Base-by-base conservation (phyloP, 306 rosid genomes). In the Trichosanthes truncata region DNA sequence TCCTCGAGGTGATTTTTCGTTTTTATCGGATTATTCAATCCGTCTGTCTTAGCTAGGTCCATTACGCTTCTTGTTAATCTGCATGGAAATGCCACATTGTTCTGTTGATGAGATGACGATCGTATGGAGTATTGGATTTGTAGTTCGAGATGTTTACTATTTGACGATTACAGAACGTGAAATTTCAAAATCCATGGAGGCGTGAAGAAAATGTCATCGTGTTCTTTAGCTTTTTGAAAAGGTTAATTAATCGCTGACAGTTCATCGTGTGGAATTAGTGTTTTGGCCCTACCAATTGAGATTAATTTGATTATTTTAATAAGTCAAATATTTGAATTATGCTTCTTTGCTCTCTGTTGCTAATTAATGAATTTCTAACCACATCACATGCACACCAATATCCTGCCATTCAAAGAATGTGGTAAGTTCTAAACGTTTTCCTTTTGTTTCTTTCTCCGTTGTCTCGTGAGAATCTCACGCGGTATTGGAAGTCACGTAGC, bases 311-410 rank as follows among this genome's bases (percentile, higher is more conserved):
- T 68, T 2, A 9, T n/a, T 35, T 67, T 35, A 35, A 38, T 66
- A 35, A 35, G 49, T 38, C 26, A 36, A 66, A 66, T 66, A 49
- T 38, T 66, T 66, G 53, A 69, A 21, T 43, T 69, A 69, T 69
- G 55, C 52, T 68, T 51, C 52, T 66, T 11, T 40, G 46, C 25
- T 68, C 31, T 36, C 31, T 40, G 26, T 36, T 67, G 29, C 17
- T 21, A 68, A n/a, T 41, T 23, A 45, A 72, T 43, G 57, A 72
- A 72, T 25, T 46, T 41, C 14, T 46, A 23, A 72, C 59, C 46
- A 76, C 79, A 35, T 53, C 49, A 80, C 84, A 78, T 84, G 82
- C 59, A 72, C 31, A 63, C 78, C 78, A 81, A 23, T 21, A 38
- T 25, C 20, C 35, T 69, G 45, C 43, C 29, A 38, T 53, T 77